Percentiles rank a stretch among this genome's conserved stretches.
Evolutionary conservation across 2,329 filamentous ascomycete genomes (phyloP).

Genomic region (Diaporthe batatas): DNA sequence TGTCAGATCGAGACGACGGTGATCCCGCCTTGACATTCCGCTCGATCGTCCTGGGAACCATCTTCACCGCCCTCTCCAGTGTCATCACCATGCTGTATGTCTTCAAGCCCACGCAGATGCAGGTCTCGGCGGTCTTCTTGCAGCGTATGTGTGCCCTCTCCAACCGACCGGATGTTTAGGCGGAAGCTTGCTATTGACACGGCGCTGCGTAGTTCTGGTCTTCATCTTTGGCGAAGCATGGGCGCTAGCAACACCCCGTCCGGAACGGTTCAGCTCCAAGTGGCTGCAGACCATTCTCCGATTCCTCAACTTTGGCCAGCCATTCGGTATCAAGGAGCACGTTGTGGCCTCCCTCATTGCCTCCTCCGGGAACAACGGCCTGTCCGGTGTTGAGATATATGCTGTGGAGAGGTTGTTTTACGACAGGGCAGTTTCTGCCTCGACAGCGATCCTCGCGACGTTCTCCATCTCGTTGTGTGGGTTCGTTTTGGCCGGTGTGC

Average conservation of each 20-base stretch:
- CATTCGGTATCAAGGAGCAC: constrained; percentile 13
- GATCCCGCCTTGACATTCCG: constrained; percentile 17
- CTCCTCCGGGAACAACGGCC: constrained; percentile 9
- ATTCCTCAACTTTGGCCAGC: constrained; percentile 14
- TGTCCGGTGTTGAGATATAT: constrained; percentile 7
- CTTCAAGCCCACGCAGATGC: constrained; percentile 18
- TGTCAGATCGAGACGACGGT: constrained; percentile 14
- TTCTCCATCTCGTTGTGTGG: constrained; percentile 20
- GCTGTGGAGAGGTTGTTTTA: constrained; percentile 7
- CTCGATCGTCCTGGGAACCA: not conserved
- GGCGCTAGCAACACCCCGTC: not conserved
- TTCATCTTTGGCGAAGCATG: constrained; percentile 17
- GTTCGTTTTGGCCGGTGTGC: constrained; percentile 7
- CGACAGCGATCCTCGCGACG: not conserved
- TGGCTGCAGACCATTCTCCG: constrained; percentile 7
- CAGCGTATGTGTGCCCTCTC: not conserved
- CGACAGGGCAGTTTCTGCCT: constrained; percentile 24
- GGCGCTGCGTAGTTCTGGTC: not conserved
- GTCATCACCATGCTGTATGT: constrained; percentile 21
- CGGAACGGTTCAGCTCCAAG: not conserved
- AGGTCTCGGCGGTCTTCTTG: constrained; percentile 23
- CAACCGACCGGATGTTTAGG: too few species aligned
- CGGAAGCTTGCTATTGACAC: not conserved
- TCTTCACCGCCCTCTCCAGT: constrained; percentile 15
- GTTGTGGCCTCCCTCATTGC: constrained; percentile 21